A percentile compares a stretch with the other conserved stretches of the same genome.
Evolutionary conservation across 1,284 basidiomycete genomes (phyloP).

Genomic region (Puccinia coronata): DNA sequence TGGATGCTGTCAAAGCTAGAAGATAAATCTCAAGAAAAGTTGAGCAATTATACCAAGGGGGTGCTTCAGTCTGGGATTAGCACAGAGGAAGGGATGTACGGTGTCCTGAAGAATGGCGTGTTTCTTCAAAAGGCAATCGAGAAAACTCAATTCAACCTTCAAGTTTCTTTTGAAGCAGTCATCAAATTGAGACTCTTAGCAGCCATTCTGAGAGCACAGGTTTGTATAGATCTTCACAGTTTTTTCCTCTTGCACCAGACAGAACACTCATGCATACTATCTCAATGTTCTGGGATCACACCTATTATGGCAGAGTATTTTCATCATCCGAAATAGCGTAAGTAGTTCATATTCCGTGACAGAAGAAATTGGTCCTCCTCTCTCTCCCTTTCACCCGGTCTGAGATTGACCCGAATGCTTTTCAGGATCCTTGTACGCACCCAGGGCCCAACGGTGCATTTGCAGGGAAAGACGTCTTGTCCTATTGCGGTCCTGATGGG

Average conservation of each 20-base stretch:
- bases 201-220: slow-evolving; percentile 45
- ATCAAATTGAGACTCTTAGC: slow-evolving; percentile 41
- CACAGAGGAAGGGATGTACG: slow-evolving; percentile 43
- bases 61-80: slow-evolving; percentile 43
- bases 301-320: slow-evolving; percentile 25
- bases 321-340: slow-evolving; percentile 42
- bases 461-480: slow-evolving; percentile 18
- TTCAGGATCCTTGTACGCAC: slow-evolving; percentile 47
- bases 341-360: background rate
- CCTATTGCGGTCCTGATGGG: slow-evolving; percentile 39
- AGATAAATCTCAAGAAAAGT: slow-evolving; percentile 44
- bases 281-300: background rate
- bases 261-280: background rate
- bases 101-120: slow-evolving; percentile 41
- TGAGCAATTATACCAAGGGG: slow-evolving; percentile 33
- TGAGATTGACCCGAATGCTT: background rate
- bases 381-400: background rate
- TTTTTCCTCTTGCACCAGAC: background rate
- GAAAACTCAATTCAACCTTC: slow-evolving; percentile 26
- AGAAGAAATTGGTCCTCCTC: background rate
- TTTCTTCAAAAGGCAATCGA: slow-evolving; percentile 34
- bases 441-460: slow-evolving; percentile 29
- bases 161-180: slow-evolving; percentile 32
- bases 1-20: slow-evolving; percentile 44
- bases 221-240: background rate